Evolutionary conservation across 768 basidiomycete genomes (phyloP).

Genomic region (Tricholoma saponaceum): DNA sequence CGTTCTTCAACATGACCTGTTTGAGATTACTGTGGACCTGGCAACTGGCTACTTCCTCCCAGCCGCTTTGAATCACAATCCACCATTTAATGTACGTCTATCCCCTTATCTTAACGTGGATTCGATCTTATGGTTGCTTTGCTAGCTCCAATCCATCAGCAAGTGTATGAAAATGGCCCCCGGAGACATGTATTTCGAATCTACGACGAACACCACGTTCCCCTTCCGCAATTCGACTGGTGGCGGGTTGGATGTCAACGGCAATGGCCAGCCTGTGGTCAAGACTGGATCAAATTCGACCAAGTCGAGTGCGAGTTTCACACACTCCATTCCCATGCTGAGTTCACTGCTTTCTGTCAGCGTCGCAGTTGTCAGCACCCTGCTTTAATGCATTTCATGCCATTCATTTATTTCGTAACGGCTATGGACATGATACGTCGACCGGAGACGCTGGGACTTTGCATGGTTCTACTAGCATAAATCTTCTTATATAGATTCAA

Average conservation of each 20-base stretch:
- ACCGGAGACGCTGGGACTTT: slow-evolving; percentile 10
- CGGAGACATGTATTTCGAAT: slow-evolving; percentile 80
- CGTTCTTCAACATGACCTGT: slow-evolving; percentile 87
- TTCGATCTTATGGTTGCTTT: not conserved
- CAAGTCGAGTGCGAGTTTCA: slow-evolving; percentile 4
- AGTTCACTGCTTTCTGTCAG: slow-evolving; percentile 8
- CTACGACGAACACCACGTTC: slow-evolving; percentile 67
- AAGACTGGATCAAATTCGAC: not conserved
- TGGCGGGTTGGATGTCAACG: slow-evolving; percentile 32
- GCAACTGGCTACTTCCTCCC: slow-evolving; percentile 85
- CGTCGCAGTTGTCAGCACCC: slow-evolving; percentile 5
- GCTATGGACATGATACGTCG: slow-evolving; percentile 9
- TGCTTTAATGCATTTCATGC: slow-evolving; percentile 6
- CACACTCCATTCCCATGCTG: slow-evolving; percentile 9
- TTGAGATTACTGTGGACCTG: slow-evolving; percentile 80
- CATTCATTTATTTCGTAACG: slow-evolving; percentile 7
- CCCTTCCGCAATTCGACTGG: slow-evolving; percentile 41
- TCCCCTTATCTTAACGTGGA: not conserved
- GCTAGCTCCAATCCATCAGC: slow-evolving; percentile 70
- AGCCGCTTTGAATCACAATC: slow-evolving; percentile 62
- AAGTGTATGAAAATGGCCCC: slow-evolving; percentile 63
- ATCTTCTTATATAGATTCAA: not conserved
- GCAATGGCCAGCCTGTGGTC: slow-evolving; percentile 35
- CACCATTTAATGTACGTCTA: slow-evolving; percentile 55
- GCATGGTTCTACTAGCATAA: slow-evolving; percentile 1